Evolutionary conservation across 169 alveolate species (phyloP).

Genomic region (Plasmodium malariae): DNA sequence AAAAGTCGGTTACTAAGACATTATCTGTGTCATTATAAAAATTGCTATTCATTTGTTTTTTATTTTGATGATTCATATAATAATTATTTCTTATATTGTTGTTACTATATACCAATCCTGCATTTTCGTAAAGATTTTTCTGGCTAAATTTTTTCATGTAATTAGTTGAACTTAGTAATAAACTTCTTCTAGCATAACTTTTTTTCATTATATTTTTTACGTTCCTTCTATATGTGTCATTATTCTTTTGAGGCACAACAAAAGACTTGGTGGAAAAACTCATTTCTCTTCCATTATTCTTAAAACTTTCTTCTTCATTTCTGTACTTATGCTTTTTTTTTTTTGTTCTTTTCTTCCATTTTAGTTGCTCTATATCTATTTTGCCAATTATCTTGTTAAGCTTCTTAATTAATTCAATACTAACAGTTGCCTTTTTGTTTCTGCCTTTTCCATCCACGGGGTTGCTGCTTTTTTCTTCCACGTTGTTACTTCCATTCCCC

Average conservation of each 20-base stretch:
- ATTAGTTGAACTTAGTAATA: background rate
- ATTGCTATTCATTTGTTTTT: slow-evolving; percentile 18
- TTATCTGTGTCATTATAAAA: slow-evolving; percentile 52
- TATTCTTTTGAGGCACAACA: background rate
- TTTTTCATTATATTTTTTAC: background rate
- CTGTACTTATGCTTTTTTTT: slow-evolving; percentile 5
- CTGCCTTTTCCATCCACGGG: background rate
- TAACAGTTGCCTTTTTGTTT: background rate
- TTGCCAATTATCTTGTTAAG: slow-evolving; percentile 36
- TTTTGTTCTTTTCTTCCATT: slow-evolving; percentile 24
- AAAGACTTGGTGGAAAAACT: slow-evolving; percentile 12
- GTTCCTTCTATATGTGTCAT: slow-evolving; percentile 15
- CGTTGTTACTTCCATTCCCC: background rate
- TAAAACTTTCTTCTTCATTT: slow-evolving; percentile 4
- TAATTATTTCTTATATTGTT: slow-evolving; percentile 32
- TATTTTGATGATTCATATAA: slow-evolving; percentile 14
- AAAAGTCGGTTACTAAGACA: slow-evolving; percentile 45
- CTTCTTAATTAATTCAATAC: slow-evolving; percentile 30
- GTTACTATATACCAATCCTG: slow-evolving; percentile 19
- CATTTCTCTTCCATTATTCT: no score
- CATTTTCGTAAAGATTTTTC: slow-evolving; percentile 8
- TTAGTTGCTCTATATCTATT: slow-evolving; percentile 61
- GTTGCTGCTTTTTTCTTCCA: background rate
- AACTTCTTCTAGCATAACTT: background rate
- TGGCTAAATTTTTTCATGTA: background rate